Evolutionary conservation across 139 green algal genomes (phyloP).

Genomic region (Chlamydomonas asymmetrica): DNA sequence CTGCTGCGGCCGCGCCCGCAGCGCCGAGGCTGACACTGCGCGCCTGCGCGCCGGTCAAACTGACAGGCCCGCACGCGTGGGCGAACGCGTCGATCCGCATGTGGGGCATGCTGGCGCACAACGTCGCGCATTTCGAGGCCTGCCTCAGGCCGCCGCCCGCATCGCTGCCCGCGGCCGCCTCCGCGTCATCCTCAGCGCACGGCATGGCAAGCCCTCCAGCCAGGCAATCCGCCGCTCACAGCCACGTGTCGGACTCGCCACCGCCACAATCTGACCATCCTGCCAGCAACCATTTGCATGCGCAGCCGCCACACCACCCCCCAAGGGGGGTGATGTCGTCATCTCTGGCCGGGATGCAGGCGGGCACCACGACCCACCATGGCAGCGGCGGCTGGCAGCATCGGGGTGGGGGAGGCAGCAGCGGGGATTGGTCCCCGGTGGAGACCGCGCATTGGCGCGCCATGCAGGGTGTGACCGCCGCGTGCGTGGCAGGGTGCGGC

Average conservation of each 20-base stretch:
- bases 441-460: conserved; percentile 44
- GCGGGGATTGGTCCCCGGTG: conserved; percentile 23
- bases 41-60: neutral
- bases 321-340: neutral
- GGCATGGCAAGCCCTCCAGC: too few relatives aligned
- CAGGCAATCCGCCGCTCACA: too few relatives aligned
- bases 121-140: conserved; percentile 36
- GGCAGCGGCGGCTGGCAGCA: conserved; percentile 1
- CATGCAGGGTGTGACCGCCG: neutral
- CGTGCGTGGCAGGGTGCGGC: conserved; percentile 12
- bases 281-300: neutral
- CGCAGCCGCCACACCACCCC: neutral
- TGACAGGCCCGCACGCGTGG: neutral
- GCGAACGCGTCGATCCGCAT: neutral
- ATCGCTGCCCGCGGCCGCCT: too few relatives aligned
- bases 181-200: too few relatives aligned
- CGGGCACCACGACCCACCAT: too few relatives aligned
- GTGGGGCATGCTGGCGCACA: conserved; percentile 35
- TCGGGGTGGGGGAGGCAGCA: neutral
- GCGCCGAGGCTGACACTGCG: neutral
- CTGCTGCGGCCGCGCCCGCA: neutral
- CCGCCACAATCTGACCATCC: neutral
- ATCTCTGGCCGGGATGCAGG: too few relatives aligned
- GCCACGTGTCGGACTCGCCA: neutral
- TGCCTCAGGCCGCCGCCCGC: conserved; percentile 24